Base-by-base conservation (phyloP, 1,284 basidiomycete species). In the Flammula alnicola region DNA sequence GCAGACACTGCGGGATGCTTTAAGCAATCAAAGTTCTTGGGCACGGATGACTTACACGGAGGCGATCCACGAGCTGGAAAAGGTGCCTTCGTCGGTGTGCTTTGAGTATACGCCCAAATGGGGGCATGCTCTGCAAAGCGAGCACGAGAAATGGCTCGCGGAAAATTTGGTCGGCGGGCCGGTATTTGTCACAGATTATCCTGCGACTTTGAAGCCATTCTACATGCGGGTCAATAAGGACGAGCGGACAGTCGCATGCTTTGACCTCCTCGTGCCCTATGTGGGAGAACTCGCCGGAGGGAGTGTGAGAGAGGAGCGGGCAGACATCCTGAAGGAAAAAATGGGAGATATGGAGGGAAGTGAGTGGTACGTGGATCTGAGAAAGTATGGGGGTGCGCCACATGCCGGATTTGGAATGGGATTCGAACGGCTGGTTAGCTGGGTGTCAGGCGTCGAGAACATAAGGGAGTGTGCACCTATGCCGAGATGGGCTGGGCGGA, bases 361-460 rank as follows among this genome's bases (percentile, higher is more conserved):
- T 61, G 70, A 72, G 31, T 97, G 94, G 95, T 98, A 97, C 69
- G 58, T 86, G 46, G 93, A 96, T 59, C 66, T 96, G 54, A 75
- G 95, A 49, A 77, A 76, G 60, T 87, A 76, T 59, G 95, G 95
- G 5, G 85, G 86, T n/a, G 85, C 88, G 16, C 88, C 92, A 3
- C 93, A 96, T 69, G 93, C 90, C 17, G 95, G 95, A 4, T 97
- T 94, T 72, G 95, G 95, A 4, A 78, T 97, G 74, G 95, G 95
- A 4, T 95, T 95, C 64, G 95, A 98, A 68, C 75, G 95, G 53
- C 74, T 95, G 30, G 77, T 97, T 12, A 82, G 84, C 46, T 95
- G 91, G 86, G 72, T 95, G 14, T 84, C 87, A 11, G 93, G 92
- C 0, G 75, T 91, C 33, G 84, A 86, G 47, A 96, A 95, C 67